Evolutionary conservation across 176 grass and related monocot species (phyloP), one percentile per base, ranked within the genome.

Genomic region (Panicum miliaceum): DNA sequence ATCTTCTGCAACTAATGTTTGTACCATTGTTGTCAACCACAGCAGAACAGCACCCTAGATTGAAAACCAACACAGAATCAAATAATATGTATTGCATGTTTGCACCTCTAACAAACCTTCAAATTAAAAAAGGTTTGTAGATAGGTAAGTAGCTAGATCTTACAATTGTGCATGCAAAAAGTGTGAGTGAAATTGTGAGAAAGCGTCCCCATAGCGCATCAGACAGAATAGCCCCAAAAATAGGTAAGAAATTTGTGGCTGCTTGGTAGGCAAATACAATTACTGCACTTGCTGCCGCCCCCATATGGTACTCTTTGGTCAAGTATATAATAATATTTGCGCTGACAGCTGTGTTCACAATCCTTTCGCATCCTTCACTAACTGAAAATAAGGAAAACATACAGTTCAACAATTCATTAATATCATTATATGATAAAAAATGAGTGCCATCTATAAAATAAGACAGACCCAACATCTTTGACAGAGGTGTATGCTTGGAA

Each of bases 241-340:
- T 71, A 25, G 80, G 86, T 10, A 71, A 26, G 52, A 82, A 77
- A 37, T 78, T 78, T 11, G 53, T 22, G 8, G 75, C 12, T 20
- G 86, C 80, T 64, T 59, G 52, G 34, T 81, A 78, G 7, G 36
- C 5, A 37, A 84, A 88, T 34, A 88, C 4, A 60, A 78, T 8
- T 26, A 59, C 29, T 7, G 65, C 52, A 63, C 50, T 68, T 26
- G 75, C 71, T 34, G 64, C 56, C 25, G 42, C 0, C 0, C 8
- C 57, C 80, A 88, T 61, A 57, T 83, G 80, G 64, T 88, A 88
- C 26, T 78, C 72, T 37, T 62, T 50, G 38, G 64, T 83, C 19
- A 88, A 79, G 54, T 83, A 88, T 35, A 88, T 34, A 3, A 83
- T 71, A 64, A 88, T 88, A 63, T 78, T 88, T 37, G 72, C 26